Evolutionary conservation across 192 early-diverging fungal species (phyloP), one percentile per base, ranked within the genome.

Genomic region (Phycomyces blakesleeanus): DNA sequence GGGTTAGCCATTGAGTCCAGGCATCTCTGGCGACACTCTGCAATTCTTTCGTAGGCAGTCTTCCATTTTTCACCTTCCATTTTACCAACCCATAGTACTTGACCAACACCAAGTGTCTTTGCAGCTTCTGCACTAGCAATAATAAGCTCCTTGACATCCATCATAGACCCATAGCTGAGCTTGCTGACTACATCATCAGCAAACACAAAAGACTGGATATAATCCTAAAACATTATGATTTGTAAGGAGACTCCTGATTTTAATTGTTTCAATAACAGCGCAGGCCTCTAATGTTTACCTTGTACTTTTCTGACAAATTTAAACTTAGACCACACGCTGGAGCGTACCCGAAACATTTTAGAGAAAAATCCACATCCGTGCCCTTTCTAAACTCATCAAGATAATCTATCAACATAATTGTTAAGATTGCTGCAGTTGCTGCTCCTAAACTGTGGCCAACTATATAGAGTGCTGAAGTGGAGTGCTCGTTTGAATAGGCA

Each of bases 361-460:
- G 68, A 47, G 66, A 62, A 59, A 83, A 78, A 4, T 71, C 62
- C 11, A 70, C 44, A 44, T 58, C 51, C 53, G 44, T 59, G 8
- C 72, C 74, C 25, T 79, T 76, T 22, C 66, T 64, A 53, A 80
- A 83, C 51, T 83, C 81, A 29, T 74, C 71, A 9, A 82, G 75
- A 56, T 83, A 79, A 60, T 88, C 84, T 40, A 77, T 71, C 7
- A 92, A 51, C 87, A 91, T 88, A 41, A 91, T 92, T 25, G 86
- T 87, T 59, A 92, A 57, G 16, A 90, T 81, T 14, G 88, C 81
- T 1, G 90, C 88, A 0, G 88, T 87, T 7, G 83, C 86, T 5
- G 74, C 89, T 20, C 90, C 90, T n/a, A 92, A 75, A 58, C 83
- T 86, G 61, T 91, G 90, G 0, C 90, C 90, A 21, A 90, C 88